These are phyloP conservation scores for Prunus mongolica DNA, from an alignment of 306 rosid species.

Conservation along the genomic window DNA sequence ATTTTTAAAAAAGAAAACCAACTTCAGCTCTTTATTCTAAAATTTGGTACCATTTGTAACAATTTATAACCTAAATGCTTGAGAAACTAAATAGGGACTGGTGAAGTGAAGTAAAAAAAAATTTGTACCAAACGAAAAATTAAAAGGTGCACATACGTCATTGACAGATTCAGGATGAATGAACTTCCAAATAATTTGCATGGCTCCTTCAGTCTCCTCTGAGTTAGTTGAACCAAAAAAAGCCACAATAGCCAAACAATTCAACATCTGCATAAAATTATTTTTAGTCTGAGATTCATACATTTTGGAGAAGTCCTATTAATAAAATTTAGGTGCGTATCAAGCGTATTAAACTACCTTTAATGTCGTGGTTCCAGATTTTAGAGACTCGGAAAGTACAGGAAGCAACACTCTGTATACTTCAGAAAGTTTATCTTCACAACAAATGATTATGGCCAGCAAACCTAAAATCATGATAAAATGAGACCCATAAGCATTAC, in stretches of 20 bases:
- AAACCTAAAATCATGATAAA: constrained; percentile 21
- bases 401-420: constrained; percentile 17
- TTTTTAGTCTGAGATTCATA: neutral
- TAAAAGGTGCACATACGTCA: constrained; percentile 13
- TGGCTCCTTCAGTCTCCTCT: constrained; percentile 27
- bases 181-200: constrained; percentile 35
- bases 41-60: neutral
- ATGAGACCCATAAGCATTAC: neutral
- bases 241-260: constrained; percentile 34
- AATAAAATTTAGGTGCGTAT: neutral
- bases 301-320: neutral
- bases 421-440: constrained; percentile 21
- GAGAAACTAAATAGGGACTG: neutral
- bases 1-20: neutral
- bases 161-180: constrained; percentile 10
- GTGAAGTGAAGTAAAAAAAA: neutral
- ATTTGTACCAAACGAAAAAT: neutral
- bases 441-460: constrained; percentile 25
- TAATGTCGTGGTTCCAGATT: neutral
- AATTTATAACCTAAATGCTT: neutral
- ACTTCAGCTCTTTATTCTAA: neutral
- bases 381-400: constrained; percentile 14
- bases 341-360: constrained; percentile 8
- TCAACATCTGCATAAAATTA: constrained; percentile 24
- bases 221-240: constrained; percentile 26